phyloP scores from a whole-genome alignment of 495 filamentous ascomycete species.

The Elaphomyces granulatus region DNA sequence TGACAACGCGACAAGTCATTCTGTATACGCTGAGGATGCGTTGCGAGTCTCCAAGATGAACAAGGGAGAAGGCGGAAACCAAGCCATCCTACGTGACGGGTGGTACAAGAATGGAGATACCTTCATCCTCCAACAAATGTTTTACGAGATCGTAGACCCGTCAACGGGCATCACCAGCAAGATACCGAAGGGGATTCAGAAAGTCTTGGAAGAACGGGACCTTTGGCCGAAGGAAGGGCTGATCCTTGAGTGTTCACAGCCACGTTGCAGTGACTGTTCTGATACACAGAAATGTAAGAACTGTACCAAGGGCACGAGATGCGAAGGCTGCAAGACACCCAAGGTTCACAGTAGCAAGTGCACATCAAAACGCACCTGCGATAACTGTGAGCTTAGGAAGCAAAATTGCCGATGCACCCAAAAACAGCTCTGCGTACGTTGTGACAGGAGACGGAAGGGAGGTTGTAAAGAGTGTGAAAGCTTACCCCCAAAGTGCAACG shows the following conservation, averaged over 20 bases:
- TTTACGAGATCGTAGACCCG: neutral
- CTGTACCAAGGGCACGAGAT: neutral
- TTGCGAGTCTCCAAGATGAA: neutral
- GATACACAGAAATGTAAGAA: neutral
- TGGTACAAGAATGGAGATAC: neutral
- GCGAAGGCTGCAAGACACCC: too few species aligned
- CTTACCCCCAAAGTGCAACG: too few species aligned
- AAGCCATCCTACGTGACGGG: neutral
- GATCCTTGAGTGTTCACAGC: neutral
- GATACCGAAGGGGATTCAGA: neutral
- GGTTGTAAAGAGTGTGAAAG: too few species aligned
- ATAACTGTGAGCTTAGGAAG: too few species aligned
- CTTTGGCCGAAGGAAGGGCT: too few species aligned
- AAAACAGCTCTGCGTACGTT: too few species aligned
- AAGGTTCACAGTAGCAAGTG: too few species aligned
- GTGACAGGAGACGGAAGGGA: too few species aligned
- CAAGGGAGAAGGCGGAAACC: neutral
- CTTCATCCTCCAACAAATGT: neutral
- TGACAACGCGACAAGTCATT: neutral
- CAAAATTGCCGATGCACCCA: too few species aligned
- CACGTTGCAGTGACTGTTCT: neutral
- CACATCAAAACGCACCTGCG: too few species aligned
- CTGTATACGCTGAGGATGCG: neutral
- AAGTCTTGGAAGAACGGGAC: neutral
- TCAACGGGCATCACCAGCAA: neutral